Base-by-base conservation (phyloP, 78 protist species). In the Dictyostelium brefeldianum region DNA sequence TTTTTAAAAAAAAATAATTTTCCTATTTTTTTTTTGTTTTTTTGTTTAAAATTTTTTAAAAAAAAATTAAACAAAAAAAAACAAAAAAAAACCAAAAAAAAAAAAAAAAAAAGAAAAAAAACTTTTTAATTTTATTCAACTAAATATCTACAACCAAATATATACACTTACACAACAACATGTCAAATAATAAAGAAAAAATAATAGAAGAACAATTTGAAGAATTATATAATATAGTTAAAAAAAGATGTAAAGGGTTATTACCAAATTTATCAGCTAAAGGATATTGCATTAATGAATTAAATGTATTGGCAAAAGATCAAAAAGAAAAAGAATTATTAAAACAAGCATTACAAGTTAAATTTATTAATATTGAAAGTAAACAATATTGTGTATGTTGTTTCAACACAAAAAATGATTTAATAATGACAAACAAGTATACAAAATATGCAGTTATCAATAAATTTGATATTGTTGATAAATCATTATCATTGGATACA, bases 251-350 rank as follows among this genome's bases (percentile, higher is more conserved):
- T 62, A 62, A 62, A 62, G 41, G 18, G 0, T 62, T 62, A 62
- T 22, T 62, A 62, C 71, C 71, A 62, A 62, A 62, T 27, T 11
- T 62, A 11, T 62, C 71, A 62, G 71, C 71, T 10, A 62, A 62
- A 62, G 71, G 71, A 27, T 62, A 62, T 25, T 62, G 29, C 25
- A 62, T 62, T 0, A 62, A 62, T 62, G 71, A 62, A 62, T 62
- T 62, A 12, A 25, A 10, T 22, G 25, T 36, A 62, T 27, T 62
- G 1, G 15, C 71, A 3, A 62, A 62, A 62, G 41, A n/a, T 62
- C 27, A 22, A 62, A 62, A 62, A 62, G 71, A 62, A 62, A 62
- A 27, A 62, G 71, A 25, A n/a, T 5, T 15, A 62, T 62, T 62
- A 27, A 62, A 62, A 25, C 31, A 62, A 27, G 71, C 71, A n/a